Percentiles rank a stretch among this genome's conserved stretches.
Evolutionary conservation across 2,329 filamentous ascomycete species (phyloP).

Genomic region (Alternaria dauci): DNA sequence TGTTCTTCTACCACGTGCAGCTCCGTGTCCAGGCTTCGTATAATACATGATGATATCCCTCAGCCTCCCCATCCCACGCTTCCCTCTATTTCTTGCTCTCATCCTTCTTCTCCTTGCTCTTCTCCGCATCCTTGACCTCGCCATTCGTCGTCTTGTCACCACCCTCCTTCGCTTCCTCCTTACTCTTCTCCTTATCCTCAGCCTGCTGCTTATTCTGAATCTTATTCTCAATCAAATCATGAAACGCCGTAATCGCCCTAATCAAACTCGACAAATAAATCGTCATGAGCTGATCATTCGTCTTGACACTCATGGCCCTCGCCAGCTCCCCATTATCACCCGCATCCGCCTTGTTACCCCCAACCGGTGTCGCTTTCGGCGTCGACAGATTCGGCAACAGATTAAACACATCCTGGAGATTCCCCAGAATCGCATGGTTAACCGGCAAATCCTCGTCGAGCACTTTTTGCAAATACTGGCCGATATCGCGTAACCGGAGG

Average conservation of each 20-base stretch:
- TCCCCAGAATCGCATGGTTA: conserved; percentile 96
- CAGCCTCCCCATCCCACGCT: conserved; percentile 49
- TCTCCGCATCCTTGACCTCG: conserved; percentile 59
- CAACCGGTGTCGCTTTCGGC: conserved; percentile 68
- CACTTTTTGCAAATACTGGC: conserved; percentile 94
- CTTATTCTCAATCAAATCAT: conserved; percentile 99
- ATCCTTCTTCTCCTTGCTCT: conserved; percentile 64
- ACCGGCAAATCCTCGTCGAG: conserved; percentile 90
- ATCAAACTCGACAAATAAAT: conserved; percentile 98
- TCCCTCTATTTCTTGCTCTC: conserved; percentile 62
- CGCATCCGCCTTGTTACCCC: conserved; percentile 50
- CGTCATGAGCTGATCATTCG: conserved; percentile 97
- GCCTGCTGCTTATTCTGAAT: conserved; percentile 98
- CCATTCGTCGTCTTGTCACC: conserved; percentile 61
- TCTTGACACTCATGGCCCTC: conserved; percentile 98
- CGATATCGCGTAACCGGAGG: conserved; percentile 92
- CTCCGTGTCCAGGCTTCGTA: too few species aligned
- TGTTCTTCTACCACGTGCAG: too few species aligned
- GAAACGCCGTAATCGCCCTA: conserved; percentile 96
- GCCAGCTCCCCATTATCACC: conserved; percentile 82
- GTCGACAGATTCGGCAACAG: conserved; percentile 94
- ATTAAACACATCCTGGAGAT: conserved; percentile 99
- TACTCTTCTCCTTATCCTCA: conserved; percentile 86
- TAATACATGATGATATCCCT: conserved; percentile 1
- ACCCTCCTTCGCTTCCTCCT: conserved; percentile 67